Evolutionary conservation across 768 basidiomycete species (phyloP), one percentile per base, ranked within the genome.

Genomic region (Suillus hirtellus): DNA sequence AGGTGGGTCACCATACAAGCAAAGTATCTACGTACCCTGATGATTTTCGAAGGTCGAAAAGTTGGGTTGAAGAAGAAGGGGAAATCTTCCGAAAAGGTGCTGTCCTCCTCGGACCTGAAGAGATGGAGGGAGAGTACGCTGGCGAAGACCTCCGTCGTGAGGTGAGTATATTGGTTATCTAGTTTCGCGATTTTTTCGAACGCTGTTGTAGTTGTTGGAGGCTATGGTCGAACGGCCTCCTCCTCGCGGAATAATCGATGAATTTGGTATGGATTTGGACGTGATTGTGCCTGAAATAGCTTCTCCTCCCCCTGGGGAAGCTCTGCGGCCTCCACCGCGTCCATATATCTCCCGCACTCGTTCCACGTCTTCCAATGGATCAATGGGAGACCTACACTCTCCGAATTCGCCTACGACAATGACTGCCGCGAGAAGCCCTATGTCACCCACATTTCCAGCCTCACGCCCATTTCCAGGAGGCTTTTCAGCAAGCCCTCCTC

Each of bases 41-140:
- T 53, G 44, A 38, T 34, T 1, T 35, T 15, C 19, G 17, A 21
- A 90, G 92, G 55, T 91, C 90, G 31, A 81, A 87, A 66, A 87
- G 82, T 59, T 93, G 92, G 89, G 90, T 96, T 0, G 92, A 88
- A 61, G 97, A 99, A 73, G 97, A 99, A 73, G 95, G 95, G 0
- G 96, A 99, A 76, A 90, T 99, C 46, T 98, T 98, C 79, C 82
- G 96, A 47, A 96, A 96, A 71, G 95, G 95, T 0, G 86, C 84
- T 11, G 89, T 89, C 4, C 79, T 98, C 21, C 79, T 93, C 10
- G 88, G 89, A 1, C 87, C 86, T 9, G 92, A 90, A 68, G 93
- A 96, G 74, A 91, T 95, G 86, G 94, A 95, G 68, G 89, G 87
- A 0, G 94, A 94, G 69, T 93, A 89, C 70, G 91, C 86, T 17